phyloP scores from a whole-genome alignment of 169 alveolate species.

The Plasmodium knowlesi region DNA sequence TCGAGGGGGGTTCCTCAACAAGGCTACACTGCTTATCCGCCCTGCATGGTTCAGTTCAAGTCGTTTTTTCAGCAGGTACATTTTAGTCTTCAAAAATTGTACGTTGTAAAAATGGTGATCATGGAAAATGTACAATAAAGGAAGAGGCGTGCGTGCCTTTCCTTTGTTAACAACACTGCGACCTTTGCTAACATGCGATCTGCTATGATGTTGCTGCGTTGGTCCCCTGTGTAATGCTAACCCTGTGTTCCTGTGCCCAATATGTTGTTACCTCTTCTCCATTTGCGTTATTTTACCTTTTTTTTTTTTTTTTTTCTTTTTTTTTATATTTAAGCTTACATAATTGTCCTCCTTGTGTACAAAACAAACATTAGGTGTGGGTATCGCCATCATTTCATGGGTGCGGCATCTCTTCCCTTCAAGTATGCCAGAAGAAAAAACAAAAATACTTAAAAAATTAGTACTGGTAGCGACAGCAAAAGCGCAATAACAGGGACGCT shows the following conservation, averaged over 20 bases:
- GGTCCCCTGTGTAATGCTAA: neutral
- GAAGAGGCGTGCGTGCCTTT: neutral
- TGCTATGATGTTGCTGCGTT: neutral
- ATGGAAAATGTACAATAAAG: neutral
- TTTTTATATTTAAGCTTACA: neutral
- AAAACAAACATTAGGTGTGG: neutral
- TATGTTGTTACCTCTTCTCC: neutral
- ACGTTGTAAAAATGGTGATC: neutral
- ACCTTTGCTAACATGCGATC: neutral
- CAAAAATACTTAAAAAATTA: neutral
- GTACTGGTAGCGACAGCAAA: neutral
- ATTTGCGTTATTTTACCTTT: neutral
- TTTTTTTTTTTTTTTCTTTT: neutral
- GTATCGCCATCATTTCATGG: neutral
- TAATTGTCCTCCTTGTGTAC: neutral
- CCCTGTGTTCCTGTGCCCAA: neutral
- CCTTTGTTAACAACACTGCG: neutral
- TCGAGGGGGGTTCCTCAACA: neutral
- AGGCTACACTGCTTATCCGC: neutral
- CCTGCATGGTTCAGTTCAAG: neutral
- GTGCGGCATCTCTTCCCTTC: neutral
- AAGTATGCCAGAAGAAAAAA: neutral
- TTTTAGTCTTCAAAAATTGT: neutral
- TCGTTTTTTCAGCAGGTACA: conserved; percentile 1
- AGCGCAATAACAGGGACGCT: neutral